Conservation (phyloP, 169 alveolate species). For the Eimeria sp. region DNA sequence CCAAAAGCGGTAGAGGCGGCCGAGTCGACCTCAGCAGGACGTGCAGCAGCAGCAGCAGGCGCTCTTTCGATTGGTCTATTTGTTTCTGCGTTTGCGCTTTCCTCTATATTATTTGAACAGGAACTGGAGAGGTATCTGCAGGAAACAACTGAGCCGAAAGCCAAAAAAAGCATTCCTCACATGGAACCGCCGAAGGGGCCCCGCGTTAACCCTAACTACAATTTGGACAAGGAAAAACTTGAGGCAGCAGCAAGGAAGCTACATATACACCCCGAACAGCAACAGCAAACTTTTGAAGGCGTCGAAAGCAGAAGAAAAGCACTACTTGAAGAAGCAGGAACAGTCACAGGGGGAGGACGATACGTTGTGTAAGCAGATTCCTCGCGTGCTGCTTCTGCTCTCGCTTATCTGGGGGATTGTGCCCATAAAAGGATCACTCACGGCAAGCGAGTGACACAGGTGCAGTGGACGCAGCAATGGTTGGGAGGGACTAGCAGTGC, state of each 20-base stretch:
- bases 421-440: background rate
- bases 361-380: background rate
- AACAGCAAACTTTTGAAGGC: background rate
- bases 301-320: background rate
- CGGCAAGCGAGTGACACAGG: background rate
- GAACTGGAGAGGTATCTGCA: background rate
- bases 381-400: background rate
- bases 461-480: background rate
- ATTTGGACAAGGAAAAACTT: background rate
- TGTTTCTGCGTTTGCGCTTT: background rate
- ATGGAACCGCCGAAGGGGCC: constrained; percentile 38
- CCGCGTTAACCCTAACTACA: constrained; percentile 34
- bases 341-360: constrained; percentile 31
- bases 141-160: background rate
- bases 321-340: background rate
- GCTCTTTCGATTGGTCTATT: background rate
- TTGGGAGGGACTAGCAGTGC: background rate
- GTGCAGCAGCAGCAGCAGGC: background rate
- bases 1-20: background rate
- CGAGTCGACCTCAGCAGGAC: too few relatives aligned
- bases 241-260: constrained; percentile 43
- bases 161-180: background rate
- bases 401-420: background rate
- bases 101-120: background rate
- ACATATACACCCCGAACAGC: background rate